Evolutionary conservation across 1,284 basidiomycete species (phyloP).

Genomic region (Heterobasidion annosum): DNA sequence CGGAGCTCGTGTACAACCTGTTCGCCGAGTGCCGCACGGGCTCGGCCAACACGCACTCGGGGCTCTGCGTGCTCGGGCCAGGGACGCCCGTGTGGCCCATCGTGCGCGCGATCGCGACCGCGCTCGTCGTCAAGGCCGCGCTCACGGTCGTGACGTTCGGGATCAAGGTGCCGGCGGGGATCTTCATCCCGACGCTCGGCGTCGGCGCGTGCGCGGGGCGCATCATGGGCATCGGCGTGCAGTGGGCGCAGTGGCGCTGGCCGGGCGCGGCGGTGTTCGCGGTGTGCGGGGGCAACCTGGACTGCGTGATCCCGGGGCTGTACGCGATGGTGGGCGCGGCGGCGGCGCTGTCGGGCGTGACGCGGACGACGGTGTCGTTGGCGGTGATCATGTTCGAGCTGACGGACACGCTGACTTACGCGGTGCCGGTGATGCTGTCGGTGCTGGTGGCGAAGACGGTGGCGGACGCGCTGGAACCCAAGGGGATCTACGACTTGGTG

Average conservation of each 20-base stretch:
- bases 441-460: constrained; percentile 91
- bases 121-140: constrained; percentile 75
- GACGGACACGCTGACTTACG: constrained; percentile 90
- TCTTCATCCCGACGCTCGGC: constrained; percentile 95
- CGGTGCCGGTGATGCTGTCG: constrained; percentile 89
- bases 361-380: constrained; percentile 84
- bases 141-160: constrained; percentile 92
- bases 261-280: constrained; percentile 60
- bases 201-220: constrained; percentile 96
- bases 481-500: constrained; percentile 92
- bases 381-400: constrained; percentile 98
- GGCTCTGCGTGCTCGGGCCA: constrained; percentile 66
- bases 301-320: constrained; percentile 77
- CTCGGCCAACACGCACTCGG: constrained; percentile 46
- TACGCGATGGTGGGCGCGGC: constrained; percentile 94
- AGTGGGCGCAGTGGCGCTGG: constrained; percentile 66
- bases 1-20: constrained; percentile 89
- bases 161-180: constrained; percentile 89
- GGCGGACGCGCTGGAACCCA: constrained; percentile 87
- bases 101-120: constrained; percentile 57
- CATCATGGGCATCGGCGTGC: constrained; percentile 79
- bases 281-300: constrained; percentile 52
- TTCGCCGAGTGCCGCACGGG: constrained; percentile 76
- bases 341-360: constrained; percentile 82
- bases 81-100: constrained; percentile 62